Conservation (phyloP, 2,329 filamentous ascomycete genomes). For the Alternaria novae-zelandiae region DNA sequence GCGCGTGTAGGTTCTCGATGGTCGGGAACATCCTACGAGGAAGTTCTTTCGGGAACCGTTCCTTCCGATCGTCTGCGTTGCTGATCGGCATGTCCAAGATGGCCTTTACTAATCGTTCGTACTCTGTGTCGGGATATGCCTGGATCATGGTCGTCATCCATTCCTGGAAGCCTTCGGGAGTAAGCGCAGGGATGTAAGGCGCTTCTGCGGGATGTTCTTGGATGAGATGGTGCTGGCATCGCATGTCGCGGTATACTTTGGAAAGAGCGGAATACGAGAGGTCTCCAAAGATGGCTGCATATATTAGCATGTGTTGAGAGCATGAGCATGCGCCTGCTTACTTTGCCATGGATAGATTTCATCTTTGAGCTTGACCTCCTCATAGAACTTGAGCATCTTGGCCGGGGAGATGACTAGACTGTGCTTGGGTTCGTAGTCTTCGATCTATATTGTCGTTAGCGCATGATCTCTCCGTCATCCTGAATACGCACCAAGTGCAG, state of each 20-base stretch:
- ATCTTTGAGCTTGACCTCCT: conserved; percentile 65
- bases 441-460: conserved; percentile 59
- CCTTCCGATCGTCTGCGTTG: conserved; percentile 67
- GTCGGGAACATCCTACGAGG: conserved; percentile 75
- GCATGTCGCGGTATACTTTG: conserved; percentile 55
- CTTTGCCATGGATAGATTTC: conserved; percentile 75
- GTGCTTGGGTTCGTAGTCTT: conserved; percentile 70
- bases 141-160: conserved; percentile 78
- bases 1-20: conserved; percentile 61
- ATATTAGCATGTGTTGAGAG: conserved; percentile 8
- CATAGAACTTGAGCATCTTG: conserved; percentile 78
- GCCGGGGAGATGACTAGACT: conserved; percentile 76
- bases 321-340: conserved; percentile 46
- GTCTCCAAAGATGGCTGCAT: conserved; percentile 51
- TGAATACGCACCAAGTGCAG: conserved; percentile 68
- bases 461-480: neutral
- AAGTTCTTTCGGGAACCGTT: conserved; percentile 80
- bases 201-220: conserved; percentile 52
- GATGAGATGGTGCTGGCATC: conserved; percentile 58
- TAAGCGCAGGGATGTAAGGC: conserved; percentile 54
- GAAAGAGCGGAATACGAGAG: conserved; percentile 51
- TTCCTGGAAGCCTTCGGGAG: conserved; percentile 54
- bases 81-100: conserved; percentile 74
- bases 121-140: conserved; percentile 78
- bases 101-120: conserved; percentile 70